phyloP scores from a whole-genome alignment of 164 flowering plant species.

The Nymphaea thermarum region DNA sequence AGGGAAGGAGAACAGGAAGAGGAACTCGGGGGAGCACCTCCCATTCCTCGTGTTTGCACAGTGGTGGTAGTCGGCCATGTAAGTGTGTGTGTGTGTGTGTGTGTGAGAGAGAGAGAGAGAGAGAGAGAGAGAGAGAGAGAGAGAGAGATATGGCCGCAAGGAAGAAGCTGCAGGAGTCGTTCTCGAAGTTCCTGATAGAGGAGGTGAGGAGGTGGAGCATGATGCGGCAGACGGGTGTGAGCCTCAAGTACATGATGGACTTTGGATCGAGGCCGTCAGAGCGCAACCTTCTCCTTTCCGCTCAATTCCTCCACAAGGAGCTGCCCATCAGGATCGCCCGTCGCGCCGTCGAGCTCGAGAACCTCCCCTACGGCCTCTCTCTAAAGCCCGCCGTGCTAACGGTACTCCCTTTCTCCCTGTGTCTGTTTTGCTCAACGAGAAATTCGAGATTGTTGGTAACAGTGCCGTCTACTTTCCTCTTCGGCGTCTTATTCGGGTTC shows the following conservation, averaged over 20 bases:
- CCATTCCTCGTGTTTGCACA: not conserved
- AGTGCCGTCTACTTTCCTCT: too few relatives aligned
- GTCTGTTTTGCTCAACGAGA: not conserved
- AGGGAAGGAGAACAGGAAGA: too few relatives aligned
- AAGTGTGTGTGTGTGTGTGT: too few relatives aligned
- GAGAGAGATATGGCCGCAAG: not conserved
- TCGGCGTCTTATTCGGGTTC: too few relatives aligned
- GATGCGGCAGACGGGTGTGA: conserved; percentile 83
- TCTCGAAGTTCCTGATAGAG: conserved; percentile 42
- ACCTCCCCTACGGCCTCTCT: conserved; percentile 67
- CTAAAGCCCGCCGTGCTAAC: conserved; percentile 59
- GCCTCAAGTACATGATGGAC: conserved; percentile 79
- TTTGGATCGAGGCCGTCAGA: conserved; percentile 61
- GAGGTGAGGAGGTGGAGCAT: conserved; percentile 68
- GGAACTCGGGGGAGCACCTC: too few relatives aligned
- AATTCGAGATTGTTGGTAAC: too few relatives aligned
- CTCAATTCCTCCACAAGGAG: conserved; percentile 87
- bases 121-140: too few relatives aligned
- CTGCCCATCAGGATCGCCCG: conserved; percentile 75
- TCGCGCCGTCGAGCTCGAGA: conserved; percentile 58
- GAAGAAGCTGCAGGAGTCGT: not conserved
- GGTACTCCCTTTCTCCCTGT: conserved; percentile 18
- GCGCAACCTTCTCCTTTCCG: conserved; percentile 51
- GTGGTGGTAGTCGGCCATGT: not conserved
- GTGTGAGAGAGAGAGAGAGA: too few relatives aligned